Base-by-base conservation (phyloP, 495 filamentous ascomycete species). In the Xylaria nigripes region DNA sequence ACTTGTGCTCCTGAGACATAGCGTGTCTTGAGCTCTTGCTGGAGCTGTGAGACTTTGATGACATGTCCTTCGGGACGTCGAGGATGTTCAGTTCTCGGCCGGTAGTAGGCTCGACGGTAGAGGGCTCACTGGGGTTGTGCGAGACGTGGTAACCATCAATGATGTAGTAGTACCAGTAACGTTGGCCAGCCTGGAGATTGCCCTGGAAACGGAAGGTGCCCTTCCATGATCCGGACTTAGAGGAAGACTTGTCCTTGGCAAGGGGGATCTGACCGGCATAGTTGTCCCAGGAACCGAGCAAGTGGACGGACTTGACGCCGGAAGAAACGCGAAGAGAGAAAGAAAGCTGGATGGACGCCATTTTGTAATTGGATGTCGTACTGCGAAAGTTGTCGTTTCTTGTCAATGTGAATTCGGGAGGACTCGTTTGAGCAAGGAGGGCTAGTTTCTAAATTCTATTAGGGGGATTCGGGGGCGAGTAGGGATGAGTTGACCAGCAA, bases 81-180 rank as follows among this genome's bases (percentile, higher is more conserved):
- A 85, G 78, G 70, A 84, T 82, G 74, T 84, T 98, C 53, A 98
- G 81, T 69, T 86, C 86, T 70, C 94, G 93, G 76, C 90, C 90
- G 61, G 94, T 96, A 64, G 91, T 97, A 62, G 93, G 91, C 78
- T 98, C 93, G 65, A 86, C 85, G 72, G 89, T 95, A 68, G 85
- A 89, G 53, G 86, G 80, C 67, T 87, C 82, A 64, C 88, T 89
- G 47, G 94, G 93, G 74, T 98, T 93, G 78, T 97, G 92, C 45
- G 93, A 92, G 70, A 96, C 86, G 72, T 96, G 91, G 83, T 96
- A 96, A 55, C 93, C 93, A 67, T 98, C 93, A 74, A 97, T 94
- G 86, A 98, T 96, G 79, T 96, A 98, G 81, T 98, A 98, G 83
- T 97, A 98, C 93, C 94, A 98, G 84, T 96, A 97, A 61, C 93